A percentile compares a stretch with the other conserved stretches of the same genome.
phyloP scores from a whole-genome alignment of 306 rosid species.

The Urtica urens region DNA sequence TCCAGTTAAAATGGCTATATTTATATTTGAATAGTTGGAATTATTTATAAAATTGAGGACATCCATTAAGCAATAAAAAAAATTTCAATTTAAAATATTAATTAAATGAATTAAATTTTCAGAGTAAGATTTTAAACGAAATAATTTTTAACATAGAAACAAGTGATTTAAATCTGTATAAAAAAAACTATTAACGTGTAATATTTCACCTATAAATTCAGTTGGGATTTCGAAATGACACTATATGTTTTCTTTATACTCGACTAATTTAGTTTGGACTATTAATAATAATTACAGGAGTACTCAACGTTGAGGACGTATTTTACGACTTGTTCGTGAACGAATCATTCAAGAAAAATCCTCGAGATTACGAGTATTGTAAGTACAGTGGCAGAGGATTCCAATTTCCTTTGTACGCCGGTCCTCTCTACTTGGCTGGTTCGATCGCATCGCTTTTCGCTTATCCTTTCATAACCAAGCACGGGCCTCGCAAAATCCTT shows the following conservation, averaged over 20 bases:
- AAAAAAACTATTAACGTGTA: too few relatives aligned
- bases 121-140: too few relatives aligned
- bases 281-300: not conserved
- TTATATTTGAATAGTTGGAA: too few relatives aligned
- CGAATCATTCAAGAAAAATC: not conserved
- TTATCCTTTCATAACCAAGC: constrained; percentile 55
- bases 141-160: too few relatives aligned
- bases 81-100: too few relatives aligned
- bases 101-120: too few relatives aligned
- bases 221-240: too few relatives aligned
- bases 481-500: constrained; percentile 61
- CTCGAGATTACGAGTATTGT: constrained; percentile 47
- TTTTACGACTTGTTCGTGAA: not conserved
- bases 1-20: too few relatives aligned
- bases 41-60: too few relatives aligned
- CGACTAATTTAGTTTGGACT: constrained; percentile 18
- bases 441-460: constrained; percentile 63
- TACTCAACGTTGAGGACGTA: not conserved
- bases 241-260: constrained; percentile 9
- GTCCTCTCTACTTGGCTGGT: constrained; percentile 70
- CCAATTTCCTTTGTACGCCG: constrained; percentile 45
- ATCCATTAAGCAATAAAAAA: too few relatives aligned
- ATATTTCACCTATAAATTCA: too few relatives aligned
- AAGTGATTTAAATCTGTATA: too few relatives aligned
- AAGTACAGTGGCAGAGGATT: constrained; percentile 63